A percentile compares a stretch with the other conserved stretches of the same genome.
Conservation (phyloP, 345 rosid genomes). For the Corymbia maculata region DNA sequence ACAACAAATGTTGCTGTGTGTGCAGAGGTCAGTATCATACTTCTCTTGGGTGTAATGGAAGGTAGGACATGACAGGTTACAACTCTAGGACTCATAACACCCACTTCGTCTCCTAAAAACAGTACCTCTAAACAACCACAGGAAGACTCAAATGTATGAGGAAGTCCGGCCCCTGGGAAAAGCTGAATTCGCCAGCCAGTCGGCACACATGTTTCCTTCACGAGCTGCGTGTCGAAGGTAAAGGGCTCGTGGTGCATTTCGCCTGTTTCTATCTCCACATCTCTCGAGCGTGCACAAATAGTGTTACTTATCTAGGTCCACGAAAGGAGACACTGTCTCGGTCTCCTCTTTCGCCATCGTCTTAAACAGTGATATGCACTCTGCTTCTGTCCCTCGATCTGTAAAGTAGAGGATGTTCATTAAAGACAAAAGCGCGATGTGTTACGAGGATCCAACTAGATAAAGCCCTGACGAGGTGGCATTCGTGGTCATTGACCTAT, state of each 20-base stretch:
- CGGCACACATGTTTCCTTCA: background rate
- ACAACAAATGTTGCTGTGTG: background rate
- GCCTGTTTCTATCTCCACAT: background rate
- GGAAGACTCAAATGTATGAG: background rate
- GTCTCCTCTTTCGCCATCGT: background rate
- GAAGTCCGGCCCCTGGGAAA: background rate
- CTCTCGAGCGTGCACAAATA: background rate
- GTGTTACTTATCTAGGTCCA: background rate
- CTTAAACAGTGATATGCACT: background rate
- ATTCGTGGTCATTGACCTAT: background rate
- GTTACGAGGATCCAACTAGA: background rate
- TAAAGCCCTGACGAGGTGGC: background rate
- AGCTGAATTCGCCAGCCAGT: background rate
- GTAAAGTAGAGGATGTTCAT: background rate
- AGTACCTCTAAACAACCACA: background rate
- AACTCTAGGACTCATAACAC: background rate
- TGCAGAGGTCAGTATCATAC: background rate
- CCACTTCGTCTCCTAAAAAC: background rate
- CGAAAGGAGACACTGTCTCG: background rate
- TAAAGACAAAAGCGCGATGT: background rate
- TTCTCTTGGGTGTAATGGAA: background rate
- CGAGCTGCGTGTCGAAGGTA: background rate
- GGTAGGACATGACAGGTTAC: background rate
- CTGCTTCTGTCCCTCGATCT: background rate
- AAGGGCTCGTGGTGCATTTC: background rate